Percentiles rank a stretch among this genome's conserved stretches.
Conservation (phyloP, 2,329 filamentous ascomycete species). For the Nothophoma quercina region DNA sequence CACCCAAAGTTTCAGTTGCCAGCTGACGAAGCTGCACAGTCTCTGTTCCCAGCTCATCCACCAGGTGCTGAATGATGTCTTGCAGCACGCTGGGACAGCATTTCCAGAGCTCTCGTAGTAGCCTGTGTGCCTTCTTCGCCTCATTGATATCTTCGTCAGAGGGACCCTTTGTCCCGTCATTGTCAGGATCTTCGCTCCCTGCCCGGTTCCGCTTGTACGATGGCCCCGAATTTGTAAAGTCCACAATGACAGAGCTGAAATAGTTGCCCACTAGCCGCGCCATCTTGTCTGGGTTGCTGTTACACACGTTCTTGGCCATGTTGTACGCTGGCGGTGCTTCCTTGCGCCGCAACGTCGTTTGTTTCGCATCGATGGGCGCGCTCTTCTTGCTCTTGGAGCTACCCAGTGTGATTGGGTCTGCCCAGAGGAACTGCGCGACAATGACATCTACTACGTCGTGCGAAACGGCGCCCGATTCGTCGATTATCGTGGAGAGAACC, state of each 20-base stretch:
- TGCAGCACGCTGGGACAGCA: slow-evolving; percentile 86
- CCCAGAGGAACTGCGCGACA: slow-evolving; percentile 92
- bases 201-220: slow-evolving; percentile 32
- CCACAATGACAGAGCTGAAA: slow-evolving; percentile 95
- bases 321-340: slow-evolving; percentile 92
- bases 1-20: slow-evolving; percentile 91
- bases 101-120: slow-evolving; percentile 92
- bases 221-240: slow-evolving; percentile 64
- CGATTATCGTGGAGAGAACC: slow-evolving; percentile 83
- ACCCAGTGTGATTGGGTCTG: slow-evolving; percentile 69
- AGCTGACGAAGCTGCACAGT: slow-evolving; percentile 85
- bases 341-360: slow-evolving; percentile 84
- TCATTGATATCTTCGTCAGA: slow-evolving; percentile 87
- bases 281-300: slow-evolving; percentile 90
- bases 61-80: slow-evolving; percentile 92
- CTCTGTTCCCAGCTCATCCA: slow-evolving; percentile 89
- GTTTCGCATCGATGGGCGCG: slow-evolving; percentile 71
- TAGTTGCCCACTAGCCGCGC: slow-evolving; percentile 92
- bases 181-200: slow-evolving; percentile 53
- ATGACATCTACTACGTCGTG: slow-evolving; percentile 88
- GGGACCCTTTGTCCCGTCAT: slow-evolving; percentile 64
- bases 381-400: slow-evolving; percentile 59
- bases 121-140: slow-evolving; percentile 84
- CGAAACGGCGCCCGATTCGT: slow-evolving; percentile 81
- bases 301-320: slow-evolving; percentile 95